A percentile compares a stretch with the other conserved stretches of the same genome.
phyloP scores from a whole-genome alignment of 2,329 filamentous ascomycete species.

The Thyridium curvatum region DNA sequence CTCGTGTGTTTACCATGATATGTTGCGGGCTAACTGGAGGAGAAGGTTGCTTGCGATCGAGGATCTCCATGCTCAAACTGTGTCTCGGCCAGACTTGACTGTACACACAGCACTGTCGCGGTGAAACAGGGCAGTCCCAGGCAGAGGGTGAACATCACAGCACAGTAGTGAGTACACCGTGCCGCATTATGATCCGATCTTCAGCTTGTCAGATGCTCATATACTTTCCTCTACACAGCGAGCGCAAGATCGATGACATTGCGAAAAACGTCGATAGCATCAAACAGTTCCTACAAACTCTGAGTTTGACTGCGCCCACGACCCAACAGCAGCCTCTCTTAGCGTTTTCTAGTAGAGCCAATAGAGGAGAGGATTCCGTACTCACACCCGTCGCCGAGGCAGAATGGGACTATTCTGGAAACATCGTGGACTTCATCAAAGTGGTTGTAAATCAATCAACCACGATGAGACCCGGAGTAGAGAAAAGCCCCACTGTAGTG shows the following conservation, averaged over 20 bases:
- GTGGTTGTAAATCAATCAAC: conserved; percentile 7
- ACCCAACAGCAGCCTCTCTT: not conserved
- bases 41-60: conserved; percentile 22
- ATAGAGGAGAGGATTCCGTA: not conserved
- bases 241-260: conserved; percentile 28
- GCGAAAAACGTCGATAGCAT: conserved; percentile 24
- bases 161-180: conserved; percentile 22
- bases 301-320: conserved; percentile 2
- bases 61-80: conserved; percentile 26
- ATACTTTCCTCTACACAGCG: conserved; percentile 18
- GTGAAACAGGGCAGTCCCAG: conserved; percentile 15
- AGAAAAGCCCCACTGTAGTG: conserved; percentile 5
- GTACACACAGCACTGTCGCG: conserved; percentile 22
- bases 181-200: not conserved
- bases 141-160: conserved; percentile 27
- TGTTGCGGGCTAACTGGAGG: not conserved
- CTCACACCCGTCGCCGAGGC: not conserved
- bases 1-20: too few relatives aligned
- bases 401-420: conserved; percentile 23
- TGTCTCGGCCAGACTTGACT: conserved; percentile 19
- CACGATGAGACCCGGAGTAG: conserved; percentile 4
- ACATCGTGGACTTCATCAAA: conserved; percentile 26
- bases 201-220: not conserved
- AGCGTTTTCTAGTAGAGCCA: too few relatives aligned
- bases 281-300: conserved; percentile 15